A percentile compares a stretch with the other conserved stretches of the same genome.
Evolutionary conservation across 2,329 filamentous ascomycete genomes (phyloP).

Genomic region (Rhynchosporium secalis): DNA sequence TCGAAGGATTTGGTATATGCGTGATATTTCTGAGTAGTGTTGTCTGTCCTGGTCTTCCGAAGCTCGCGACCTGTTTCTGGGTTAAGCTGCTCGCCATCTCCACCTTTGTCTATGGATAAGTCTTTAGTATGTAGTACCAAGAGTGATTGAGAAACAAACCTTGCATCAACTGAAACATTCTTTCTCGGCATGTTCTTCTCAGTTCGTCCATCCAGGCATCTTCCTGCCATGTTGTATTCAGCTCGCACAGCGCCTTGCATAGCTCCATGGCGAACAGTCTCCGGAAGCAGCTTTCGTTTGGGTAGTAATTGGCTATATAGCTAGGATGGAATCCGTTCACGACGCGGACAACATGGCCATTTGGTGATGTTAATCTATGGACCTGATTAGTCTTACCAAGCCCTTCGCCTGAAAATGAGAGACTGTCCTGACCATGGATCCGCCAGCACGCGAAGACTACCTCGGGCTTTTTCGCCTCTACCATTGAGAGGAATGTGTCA

Average conservation of each 20-base stretch:
- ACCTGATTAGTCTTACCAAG: constrained; percentile 1
- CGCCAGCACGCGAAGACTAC: constrained; percentile 9
- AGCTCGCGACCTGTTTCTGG: background rate
- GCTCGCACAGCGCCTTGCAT: constrained; percentile 8
- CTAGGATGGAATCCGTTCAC: constrained; percentile 14
- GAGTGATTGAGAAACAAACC: background rate
- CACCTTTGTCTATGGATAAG: background rate
- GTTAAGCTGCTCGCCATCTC: constrained; percentile 1
- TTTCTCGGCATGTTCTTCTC: constrained; percentile 7
- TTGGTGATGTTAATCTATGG: background rate
- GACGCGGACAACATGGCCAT: constrained; percentile 12
- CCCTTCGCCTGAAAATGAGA: constrained; percentile 12
- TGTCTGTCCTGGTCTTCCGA: constrained; percentile 8
- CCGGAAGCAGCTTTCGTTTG: constrained; percentile 13
- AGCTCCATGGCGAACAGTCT: constrained; percentile 10
- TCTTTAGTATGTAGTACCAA: background rate
- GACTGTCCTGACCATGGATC: constrained; percentile 5
- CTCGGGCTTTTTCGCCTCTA: constrained; percentile 9
- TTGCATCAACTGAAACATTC: background rate
- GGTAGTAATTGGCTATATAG: constrained; percentile 9
- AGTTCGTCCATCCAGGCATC: constrained; percentile 3
- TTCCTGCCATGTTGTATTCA: constrained; percentile 8
- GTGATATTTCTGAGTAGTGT: constrained; percentile 13
- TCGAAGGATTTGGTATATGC: constrained; percentile 20
- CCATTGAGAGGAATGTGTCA: background rate